Conservation (phyloP, 768 basidiomycete genomes). For the Boletus bicolor region DNA sequence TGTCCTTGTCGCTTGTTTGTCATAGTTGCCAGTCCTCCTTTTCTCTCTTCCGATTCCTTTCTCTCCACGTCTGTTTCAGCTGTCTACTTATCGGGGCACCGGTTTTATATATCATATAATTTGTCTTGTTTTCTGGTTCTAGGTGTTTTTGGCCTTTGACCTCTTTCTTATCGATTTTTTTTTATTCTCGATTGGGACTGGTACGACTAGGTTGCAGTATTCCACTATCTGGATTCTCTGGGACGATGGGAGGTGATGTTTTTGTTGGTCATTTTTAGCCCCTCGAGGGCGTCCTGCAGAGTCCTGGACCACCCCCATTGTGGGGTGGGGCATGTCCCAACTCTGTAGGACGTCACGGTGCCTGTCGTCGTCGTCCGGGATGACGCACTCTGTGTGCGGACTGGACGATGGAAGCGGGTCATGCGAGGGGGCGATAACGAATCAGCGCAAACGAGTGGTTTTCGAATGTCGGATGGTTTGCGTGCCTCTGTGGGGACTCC, state of each 20-base stretch:
- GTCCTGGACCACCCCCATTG: background rate
- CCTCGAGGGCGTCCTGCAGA: conserved; percentile 9
- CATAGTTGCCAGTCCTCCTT: background rate
- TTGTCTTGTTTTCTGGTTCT: background rate
- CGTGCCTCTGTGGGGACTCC: conserved; percentile 79
- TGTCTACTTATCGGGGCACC: background rate
- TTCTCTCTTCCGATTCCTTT: background rate
- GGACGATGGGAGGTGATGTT: background rate
- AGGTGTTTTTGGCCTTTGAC: background rate
- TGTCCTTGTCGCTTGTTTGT: background rate
- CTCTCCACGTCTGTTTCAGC: background rate
- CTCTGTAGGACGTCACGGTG: conserved; percentile 9
- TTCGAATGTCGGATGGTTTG: conserved; percentile 14
- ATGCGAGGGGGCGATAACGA: conserved; percentile 23
- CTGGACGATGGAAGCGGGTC: background rate
- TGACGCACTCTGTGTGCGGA: conserved; percentile 15
- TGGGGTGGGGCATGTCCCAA: background rate
- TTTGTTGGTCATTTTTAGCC: background rate
- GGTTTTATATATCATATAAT: conserved; percentile 15
- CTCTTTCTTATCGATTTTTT: background rate
- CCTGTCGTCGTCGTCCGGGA: conserved; percentile 14
- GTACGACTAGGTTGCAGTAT: background rate
- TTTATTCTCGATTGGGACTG: background rate
- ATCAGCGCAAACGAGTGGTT: conserved; percentile 50
- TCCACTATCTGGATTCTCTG: background rate